A percentile compares a stretch with the other conserved stretches of the same genome.
These are phyloP conservation scores for Vitellaria paradoxa DNA, from an alignment of 179 eudicot genomes.

Conservation along the genomic window DNA sequence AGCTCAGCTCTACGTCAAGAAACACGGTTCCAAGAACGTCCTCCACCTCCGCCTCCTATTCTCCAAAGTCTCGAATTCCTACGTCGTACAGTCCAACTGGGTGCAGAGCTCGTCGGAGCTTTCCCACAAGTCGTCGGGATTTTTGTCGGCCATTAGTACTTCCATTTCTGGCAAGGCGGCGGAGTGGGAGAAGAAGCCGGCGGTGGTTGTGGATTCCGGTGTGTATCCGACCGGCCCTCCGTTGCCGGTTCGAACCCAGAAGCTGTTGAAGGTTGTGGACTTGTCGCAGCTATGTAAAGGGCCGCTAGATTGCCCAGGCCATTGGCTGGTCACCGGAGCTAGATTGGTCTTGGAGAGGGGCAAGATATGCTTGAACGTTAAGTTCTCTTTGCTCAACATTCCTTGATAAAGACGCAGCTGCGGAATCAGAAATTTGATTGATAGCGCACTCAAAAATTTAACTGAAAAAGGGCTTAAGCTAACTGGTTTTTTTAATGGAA, in stretches of 20 bases:
- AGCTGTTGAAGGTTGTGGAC: conserved; percentile 59
- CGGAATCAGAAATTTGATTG: too few relatives aligned
- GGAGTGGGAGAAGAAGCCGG: conserved; percentile 32
- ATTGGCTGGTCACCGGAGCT: conserved; percentile 86
- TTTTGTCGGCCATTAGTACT: conserved; percentile 42
- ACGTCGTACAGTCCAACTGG: conserved; percentile 57
- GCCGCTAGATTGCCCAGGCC: conserved; percentile 73
- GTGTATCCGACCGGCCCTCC: conserved; percentile 76
- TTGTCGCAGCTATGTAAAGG: conserved; percentile 52
- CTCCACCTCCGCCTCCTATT: conserved; percentile 63
- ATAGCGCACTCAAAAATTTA: too few relatives aligned
- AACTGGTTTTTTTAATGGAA: too few relatives aligned
- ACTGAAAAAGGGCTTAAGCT: too few relatives aligned
- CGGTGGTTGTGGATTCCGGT: conserved; percentile 50
- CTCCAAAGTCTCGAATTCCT: conserved; percentile 42
- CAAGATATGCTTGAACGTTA: conserved; percentile 56
- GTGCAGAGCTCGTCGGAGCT: conserved; percentile 33
- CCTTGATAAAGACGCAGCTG: background rate
- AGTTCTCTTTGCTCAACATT: conserved; percentile 48
- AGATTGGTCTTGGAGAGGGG: conserved; percentile 52
- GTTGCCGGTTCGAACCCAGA: conserved; percentile 46
- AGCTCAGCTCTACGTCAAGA: conserved; percentile 52
- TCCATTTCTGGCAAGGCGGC: conserved; percentile 29
- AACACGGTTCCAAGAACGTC: conserved; percentile 43
- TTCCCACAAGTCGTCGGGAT: conserved; percentile 47